Conservation (phyloP, 164 flowering plant species). For the Umbilicus rupestris region DNA sequence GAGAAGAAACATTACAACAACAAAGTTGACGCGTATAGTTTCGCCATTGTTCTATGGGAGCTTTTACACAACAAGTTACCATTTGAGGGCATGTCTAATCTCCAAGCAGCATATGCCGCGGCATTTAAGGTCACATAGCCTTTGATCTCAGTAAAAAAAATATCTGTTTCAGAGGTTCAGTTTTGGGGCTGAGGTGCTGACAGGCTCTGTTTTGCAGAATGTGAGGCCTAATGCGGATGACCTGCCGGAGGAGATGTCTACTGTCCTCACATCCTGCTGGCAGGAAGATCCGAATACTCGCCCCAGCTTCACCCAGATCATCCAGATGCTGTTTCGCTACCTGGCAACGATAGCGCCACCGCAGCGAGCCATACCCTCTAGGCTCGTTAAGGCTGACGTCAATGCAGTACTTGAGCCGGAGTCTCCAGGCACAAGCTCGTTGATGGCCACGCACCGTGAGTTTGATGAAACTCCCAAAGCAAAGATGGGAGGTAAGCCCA, state of each 20-base stretch:
- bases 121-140: slow-evolving; percentile 60
- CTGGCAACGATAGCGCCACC: slow-evolving; percentile 47
- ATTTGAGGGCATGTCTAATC: slow-evolving; percentile 93
- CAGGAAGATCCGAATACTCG: slow-evolving; percentile 72
- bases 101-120: slow-evolving; percentile 93
- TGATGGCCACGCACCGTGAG: slow-evolving; percentile 55
- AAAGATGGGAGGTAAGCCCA: slow-evolving; percentile 30
- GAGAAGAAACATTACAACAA: slow-evolving; percentile 93
- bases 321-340: slow-evolving; percentile 57
- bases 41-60: slow-evolving; percentile 91
- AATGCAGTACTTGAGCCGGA: slow-evolving; percentile 67
- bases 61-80: slow-evolving; percentile 76
- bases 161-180: neutral
- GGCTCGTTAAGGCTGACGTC: slow-evolving; percentile 35
- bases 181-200: neutral
- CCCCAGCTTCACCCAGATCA: slow-evolving; percentile 76
- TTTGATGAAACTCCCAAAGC: slow-evolving; percentile 44
- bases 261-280: slow-evolving; percentile 80
- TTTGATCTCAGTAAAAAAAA: neutral
- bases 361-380: slow-evolving; percentile 49
- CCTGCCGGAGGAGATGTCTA: slow-evolving; percentile 71
- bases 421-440: slow-evolving; percentile 81
- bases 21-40: slow-evolving; percentile 87
- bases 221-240: slow-evolving; percentile 78
- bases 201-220: slow-evolving; percentile 41